These are phyloP conservation scores for Didymella exigua DNA, from an alignment of 2,329 filamentous ascomycete species.

Conservation along the genomic window DNA sequence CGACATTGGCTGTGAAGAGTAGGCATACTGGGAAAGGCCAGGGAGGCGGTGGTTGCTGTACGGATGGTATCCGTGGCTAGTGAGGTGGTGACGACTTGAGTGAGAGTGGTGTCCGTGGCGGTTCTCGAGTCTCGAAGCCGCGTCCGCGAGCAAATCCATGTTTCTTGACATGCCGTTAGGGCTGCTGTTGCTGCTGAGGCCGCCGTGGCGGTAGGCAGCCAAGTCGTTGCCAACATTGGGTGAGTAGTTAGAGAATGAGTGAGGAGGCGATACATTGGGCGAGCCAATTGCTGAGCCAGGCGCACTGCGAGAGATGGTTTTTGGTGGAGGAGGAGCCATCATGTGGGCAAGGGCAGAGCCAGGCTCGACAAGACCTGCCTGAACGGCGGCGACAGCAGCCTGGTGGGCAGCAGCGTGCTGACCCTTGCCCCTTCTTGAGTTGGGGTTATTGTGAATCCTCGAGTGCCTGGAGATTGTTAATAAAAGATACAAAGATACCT, in stretches of 20 bases:
- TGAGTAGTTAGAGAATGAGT: slow-evolving; percentile 73
- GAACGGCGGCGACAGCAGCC: slow-evolving; percentile 59
- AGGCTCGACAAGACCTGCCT: slow-evolving; percentile 58
- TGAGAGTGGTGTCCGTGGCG: slow-evolving; percentile 56
- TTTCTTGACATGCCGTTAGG: slow-evolving; percentile 60
- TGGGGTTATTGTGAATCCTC: slow-evolving; percentile 98
- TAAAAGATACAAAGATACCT: not conserved
- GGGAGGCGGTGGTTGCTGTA: slow-evolving; percentile 66
- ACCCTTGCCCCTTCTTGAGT: slow-evolving; percentile 93
- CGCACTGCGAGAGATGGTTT: slow-evolving; percentile 84
- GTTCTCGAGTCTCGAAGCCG: slow-evolving; percentile 70
- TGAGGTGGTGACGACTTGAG: slow-evolving; percentile 48
- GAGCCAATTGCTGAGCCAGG: slow-evolving; percentile 85
- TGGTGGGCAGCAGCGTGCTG: slow-evolving; percentile 65
- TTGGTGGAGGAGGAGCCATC: slow-evolving; percentile 76
- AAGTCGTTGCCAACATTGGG: slow-evolving; percentile 64
- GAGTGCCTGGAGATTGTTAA: slow-evolving; percentile 70
- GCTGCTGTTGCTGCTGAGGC: slow-evolving; percentile 48
- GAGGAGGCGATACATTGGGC: slow-evolving; percentile 94
- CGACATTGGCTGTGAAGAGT: slow-evolving; percentile 83
- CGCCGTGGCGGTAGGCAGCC: slow-evolving; percentile 57
- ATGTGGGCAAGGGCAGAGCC: slow-evolving; percentile 60
- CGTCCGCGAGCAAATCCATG: slow-evolving; percentile 72
- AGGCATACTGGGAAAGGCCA: slow-evolving; percentile 55
- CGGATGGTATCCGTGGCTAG: slow-evolving; percentile 52